Base-by-base conservation (phyloP, 768 basidiomycete species). In the Hortiboletus campestris region DNA sequence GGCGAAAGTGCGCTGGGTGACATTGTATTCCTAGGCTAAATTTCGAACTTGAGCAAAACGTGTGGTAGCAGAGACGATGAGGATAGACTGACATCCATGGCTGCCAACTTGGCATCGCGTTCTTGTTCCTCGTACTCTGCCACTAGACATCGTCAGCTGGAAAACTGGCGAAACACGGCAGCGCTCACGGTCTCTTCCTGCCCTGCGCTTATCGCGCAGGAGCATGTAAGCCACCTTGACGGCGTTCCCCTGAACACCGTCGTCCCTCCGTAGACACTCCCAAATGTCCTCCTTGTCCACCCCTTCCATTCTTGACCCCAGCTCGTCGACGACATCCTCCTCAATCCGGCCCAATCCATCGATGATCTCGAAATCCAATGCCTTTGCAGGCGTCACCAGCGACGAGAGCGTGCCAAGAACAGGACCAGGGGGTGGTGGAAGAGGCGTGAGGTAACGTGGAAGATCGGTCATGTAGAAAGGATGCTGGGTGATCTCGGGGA, bases 201-300 rank as follows among this genome's bases (percentile, higher is more conserved):
- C 79, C 38, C 94, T 76, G 62, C 85, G 79, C 75, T 94, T 94
- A 67, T 99, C 96, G 53, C 93, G 79, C 43, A 97, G 77, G 5
- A 99, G 78, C 83, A 94, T 85, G 72, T 98, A 99, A 0, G 96
- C 94, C 8, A 99, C 94, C 73, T 97, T 95, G 68, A 98, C 88
- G 51, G 92, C 87, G 68, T 98, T 97, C 38, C 94, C 91, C 57
- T 88, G 85, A 40, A 84, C 79, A 0, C 91, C 94, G 59, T 95
- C 93, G 49, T 94, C 88, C 61, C 85, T 75, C 56, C 88, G 81
- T 58, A 98, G 72, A 66, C 87, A 88, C 45, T 88, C 86, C 91
- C 91, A 93, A 4, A 98, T 83, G 59, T 94, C 92, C 2, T 93
- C 88, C 71, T 85, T 84, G 56, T 83, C 82, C 12, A 94, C 86